These are phyloP conservation scores for Umbelopsis ramanniana DNA, from an alignment of 192 early-diverging fungal genomes.

Conservation along the genomic window DNA sequence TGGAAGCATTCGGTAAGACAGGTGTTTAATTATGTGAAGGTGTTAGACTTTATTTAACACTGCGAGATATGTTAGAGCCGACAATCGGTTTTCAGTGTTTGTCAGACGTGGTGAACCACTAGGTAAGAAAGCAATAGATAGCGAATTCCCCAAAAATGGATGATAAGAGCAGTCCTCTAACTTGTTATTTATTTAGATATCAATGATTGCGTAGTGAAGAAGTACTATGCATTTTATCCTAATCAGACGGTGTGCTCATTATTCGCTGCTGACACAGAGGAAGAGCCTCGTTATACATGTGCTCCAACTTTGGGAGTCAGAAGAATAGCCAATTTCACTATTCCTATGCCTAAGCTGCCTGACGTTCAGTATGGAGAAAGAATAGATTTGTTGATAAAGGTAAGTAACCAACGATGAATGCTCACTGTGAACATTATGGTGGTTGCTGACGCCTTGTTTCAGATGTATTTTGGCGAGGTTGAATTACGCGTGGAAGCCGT, in stretches of 20 bases:
- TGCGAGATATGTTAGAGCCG: neutral
- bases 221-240: slow-evolving; percentile 42
- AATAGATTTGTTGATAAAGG: slow-evolving; percentile 38
- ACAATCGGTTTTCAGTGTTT: slow-evolving; percentile 54
- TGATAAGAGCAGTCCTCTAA: too few relatives aligned
- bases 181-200: slow-evolving; percentile 33
- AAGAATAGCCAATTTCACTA: slow-evolving; percentile 40
- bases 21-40: neutral
- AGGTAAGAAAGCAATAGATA: slow-evolving; percentile 13
- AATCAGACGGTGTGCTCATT: slow-evolving; percentile 39
- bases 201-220: slow-evolving; percentile 48
- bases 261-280: slow-evolving; percentile 33
- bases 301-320: slow-evolving; percentile 22
- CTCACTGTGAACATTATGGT: neutral
- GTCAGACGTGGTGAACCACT: slow-evolving; percentile 48
- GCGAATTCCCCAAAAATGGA: too few relatives aligned
- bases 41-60: neutral
- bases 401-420: neutral
- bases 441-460: neutral
- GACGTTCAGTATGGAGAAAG: slow-evolving; percentile 30
- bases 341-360: slow-evolving; percentile 41
- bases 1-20: slow-evolving; percentile 43
- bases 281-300: slow-evolving; percentile 34
- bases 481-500: slow-evolving; percentile 56
- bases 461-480: slow-evolving; percentile 49